Evolutionary conservation across 2,329 filamentous ascomycete genomes (phyloP).

Genomic region (Fusarium heterosporum): DNA sequence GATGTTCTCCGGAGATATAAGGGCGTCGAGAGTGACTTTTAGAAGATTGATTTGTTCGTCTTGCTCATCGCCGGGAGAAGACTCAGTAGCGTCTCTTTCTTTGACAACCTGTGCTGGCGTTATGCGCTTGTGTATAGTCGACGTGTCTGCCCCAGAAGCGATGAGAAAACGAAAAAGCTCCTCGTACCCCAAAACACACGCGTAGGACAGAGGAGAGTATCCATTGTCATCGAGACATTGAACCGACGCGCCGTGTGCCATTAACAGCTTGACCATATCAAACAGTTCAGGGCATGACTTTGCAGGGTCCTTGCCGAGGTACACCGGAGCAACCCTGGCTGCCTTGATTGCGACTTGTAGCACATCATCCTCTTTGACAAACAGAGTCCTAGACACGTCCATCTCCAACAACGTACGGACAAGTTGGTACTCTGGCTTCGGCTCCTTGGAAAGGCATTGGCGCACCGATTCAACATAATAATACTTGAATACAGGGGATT

Average conservation of each 20-base stretch:
- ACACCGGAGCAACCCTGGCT: not conserved
- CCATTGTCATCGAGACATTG: conserved; percentile 3
- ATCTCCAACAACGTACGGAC: conserved; percentile 1
- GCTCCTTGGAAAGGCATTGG: not conserved
- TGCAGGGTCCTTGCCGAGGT: not conserved
- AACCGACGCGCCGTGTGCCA: conserved; percentile 1
- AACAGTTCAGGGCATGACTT: conserved; percentile 21
- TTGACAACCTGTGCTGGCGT: not conserved
- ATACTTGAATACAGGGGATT: not conserved
- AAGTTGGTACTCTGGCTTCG: conserved; percentile 1
- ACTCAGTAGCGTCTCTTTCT: not conserved
- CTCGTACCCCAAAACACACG: conserved; percentile 14
- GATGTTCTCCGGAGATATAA: conserved; percentile 16
- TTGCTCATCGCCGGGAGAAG: fast-evolving
- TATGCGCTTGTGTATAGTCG: not conserved
- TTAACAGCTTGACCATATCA: conserved; percentile 3
- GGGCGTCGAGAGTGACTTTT: conserved; percentile 12
- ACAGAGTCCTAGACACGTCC: not conserved
- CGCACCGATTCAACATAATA: conserved; percentile 15
- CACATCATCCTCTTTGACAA: not conserved
- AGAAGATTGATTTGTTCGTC: not conserved
- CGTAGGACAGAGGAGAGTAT: conserved; percentile 13
- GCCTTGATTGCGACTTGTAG: conserved; percentile 11
- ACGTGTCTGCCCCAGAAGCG: not conserved
- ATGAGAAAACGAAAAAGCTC: conserved; percentile 6